Evolutionary conservation across 176 grass and related monocot species (phyloP).

Genomic region (Phoenix roebelenii): DNA sequence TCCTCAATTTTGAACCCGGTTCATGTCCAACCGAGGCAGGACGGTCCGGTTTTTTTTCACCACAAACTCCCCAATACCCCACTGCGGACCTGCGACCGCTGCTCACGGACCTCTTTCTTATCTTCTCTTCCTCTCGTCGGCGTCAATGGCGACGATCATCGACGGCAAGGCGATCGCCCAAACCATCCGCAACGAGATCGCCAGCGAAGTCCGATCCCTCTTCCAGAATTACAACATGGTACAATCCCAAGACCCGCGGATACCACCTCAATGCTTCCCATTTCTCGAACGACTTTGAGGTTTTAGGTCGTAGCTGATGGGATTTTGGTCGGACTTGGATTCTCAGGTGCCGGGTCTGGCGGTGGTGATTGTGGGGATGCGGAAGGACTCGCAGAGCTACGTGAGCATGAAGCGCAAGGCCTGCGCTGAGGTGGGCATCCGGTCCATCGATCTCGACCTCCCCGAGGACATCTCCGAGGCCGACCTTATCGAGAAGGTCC

Average conservation of each 20-base stretch:
- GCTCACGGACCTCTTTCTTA: not conserved
- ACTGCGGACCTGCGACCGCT: too few relatives aligned
- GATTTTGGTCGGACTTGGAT: not conserved
- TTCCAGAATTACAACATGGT: constrained; percentile 34
- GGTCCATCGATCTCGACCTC: constrained; percentile 72
- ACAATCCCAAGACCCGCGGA: not conserved
- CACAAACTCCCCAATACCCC: too few relatives aligned
- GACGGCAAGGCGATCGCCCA: constrained; percentile 80
- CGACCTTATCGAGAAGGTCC: constrained; percentile 74
- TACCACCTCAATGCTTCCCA: not conserved
- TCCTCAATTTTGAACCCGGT: too few relatives aligned
- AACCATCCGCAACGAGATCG: constrained; percentile 54
- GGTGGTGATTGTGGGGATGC: constrained; percentile 84
- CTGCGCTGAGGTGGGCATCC: constrained; percentile 83
- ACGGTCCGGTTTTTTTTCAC: too few relatives aligned
- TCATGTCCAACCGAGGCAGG: too few relatives aligned
- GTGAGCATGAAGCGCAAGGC: constrained; percentile 88
- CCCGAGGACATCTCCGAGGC: constrained; percentile 58
- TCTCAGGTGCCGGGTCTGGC: constrained; percentile 79
- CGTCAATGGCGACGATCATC: constrained; percentile 79
- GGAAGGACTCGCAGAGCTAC: constrained; percentile 92
- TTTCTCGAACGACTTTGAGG: too few relatives aligned
- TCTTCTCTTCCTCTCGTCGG: not conserved
- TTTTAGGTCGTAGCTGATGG: not conserved
- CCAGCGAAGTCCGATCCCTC: constrained; percentile 49